phyloP scores from a whole-genome alignment of 179 eudicot genomes.

The Nepenthes alata region DNA sequence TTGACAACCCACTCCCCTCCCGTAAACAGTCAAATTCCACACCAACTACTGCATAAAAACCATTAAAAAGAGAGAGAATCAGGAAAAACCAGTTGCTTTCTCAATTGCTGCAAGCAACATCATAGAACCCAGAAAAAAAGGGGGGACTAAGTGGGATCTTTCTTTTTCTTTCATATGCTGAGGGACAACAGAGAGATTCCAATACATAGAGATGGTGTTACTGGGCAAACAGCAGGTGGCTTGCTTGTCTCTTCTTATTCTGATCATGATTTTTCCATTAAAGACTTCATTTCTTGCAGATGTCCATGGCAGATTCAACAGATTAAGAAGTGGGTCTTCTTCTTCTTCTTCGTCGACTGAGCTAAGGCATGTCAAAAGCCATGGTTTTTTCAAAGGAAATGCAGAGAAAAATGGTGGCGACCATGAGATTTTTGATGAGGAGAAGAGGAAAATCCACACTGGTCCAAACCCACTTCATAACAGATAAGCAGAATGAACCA shows the following conservation, averaged over 20 bases:
- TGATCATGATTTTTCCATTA: constrained; percentile 20
- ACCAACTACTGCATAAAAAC: constrained; percentile 10
- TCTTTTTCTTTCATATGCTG: too few relatives aligned
- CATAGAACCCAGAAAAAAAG: neutral
- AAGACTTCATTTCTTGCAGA: constrained; percentile 28
- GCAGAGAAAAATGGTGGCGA: constrained; percentile 6
- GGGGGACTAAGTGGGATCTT: too few relatives aligned
- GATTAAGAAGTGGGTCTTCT: constrained; percentile 16
- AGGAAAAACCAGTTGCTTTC: neutral
- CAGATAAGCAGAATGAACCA: constrained; percentile 26
- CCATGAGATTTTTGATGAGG: constrained; percentile 31
- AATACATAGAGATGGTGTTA: too few relatives aligned
- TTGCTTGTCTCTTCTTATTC: constrained; percentile 24
- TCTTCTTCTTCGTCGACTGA: constrained; percentile 2
- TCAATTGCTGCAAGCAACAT: too few relatives aligned
- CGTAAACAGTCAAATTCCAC: constrained; percentile 28
- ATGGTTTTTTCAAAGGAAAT: constrained; percentile 12
- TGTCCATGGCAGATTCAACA: constrained; percentile 27
- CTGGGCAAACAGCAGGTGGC: constrained; percentile 18
- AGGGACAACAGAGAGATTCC: too few relatives aligned
- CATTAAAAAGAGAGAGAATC: neutral
- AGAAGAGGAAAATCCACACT: constrained; percentile 60
- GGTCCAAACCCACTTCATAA: constrained; percentile 89
- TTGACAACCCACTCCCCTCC: neutral
- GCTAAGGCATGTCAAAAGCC: constrained; percentile 9